Base-by-base conservation (phyloP, 805 yeast species). In the Priceomyces medius region DNA sequence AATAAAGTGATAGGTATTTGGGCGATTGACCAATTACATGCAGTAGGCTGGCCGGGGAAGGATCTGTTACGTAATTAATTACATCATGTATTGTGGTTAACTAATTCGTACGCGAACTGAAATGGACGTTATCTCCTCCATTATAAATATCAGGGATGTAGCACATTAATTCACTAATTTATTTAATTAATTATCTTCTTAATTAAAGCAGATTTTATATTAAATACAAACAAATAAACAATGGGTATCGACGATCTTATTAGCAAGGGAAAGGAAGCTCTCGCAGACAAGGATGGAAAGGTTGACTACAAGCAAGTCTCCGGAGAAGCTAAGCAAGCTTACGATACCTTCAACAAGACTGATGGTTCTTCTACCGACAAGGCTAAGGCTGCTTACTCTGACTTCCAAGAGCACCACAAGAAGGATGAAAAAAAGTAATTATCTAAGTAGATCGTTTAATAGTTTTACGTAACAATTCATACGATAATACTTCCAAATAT, bases 261-360 rank as follows among this genome's bases (percentile, higher is more conserved):
- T 31, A 61, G 62, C 49, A 56, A 66, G 44, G 68, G 66, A 40
- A 53, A 62, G 43, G 55, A 52, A 37, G 56, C 58, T 21, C 51
- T 50, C 37, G 52, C 47, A 14, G 58, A 59, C 35, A 52, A 58
- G 33, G 53, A 54, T 41, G 65, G 60, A 35, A 50, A 52, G 41
- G 38, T 39, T 29, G 56, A 53, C 53, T 51, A 51, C 50, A 47
- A 48, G 39, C 53, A 54, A 10, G 51, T 55, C 41, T 39, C 48
- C 21, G 59, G 59, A 40, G 71, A 64, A 27, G 71, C 69, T 35
- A 53, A 68, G 51, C 60, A 55, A 18, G 72, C 65, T 28, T 66
- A 58, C 62, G 44, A 48, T 23, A 56, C 60, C 37, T 67, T 55
- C 63, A 47, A 49, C 56, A 52, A 50, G 42, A 51, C 61, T 24